phyloP scores from a whole-genome alignment of 345 rosid genomes.

The Citrus cavaleriei region DNA sequence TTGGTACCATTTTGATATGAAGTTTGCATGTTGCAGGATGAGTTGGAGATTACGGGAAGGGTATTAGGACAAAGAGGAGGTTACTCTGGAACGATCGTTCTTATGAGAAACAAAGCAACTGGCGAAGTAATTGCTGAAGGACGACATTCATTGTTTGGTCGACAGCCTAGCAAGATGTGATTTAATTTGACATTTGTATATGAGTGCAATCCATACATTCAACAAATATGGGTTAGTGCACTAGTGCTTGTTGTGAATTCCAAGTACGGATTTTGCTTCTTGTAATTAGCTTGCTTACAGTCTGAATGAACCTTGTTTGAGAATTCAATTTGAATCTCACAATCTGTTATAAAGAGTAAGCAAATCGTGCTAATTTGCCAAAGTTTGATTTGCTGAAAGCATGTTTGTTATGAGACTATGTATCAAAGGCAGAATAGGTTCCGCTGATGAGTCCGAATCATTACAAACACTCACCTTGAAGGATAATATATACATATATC shows the following conservation, averaged over 20 bases:
- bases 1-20: constrained; percentile 1
- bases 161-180: constrained; percentile 67
- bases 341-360: neutral
- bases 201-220: neutral
- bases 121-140: constrained; percentile 93
- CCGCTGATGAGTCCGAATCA: too few relatives aligned
- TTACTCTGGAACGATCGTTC: constrained; percentile 65
- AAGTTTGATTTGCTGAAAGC: too few relatives aligned
- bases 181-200: neutral
- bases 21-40: constrained; percentile 52
- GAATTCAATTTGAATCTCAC: neutral
- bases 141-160: constrained; percentile 80
- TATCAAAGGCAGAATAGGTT: too few relatives aligned
- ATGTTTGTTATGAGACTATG: too few relatives aligned
- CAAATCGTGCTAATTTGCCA: neutral
- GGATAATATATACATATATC: too few relatives aligned
- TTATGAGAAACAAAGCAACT: constrained; percentile 59
- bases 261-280: neutral
- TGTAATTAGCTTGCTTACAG: neutral
- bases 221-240: neutral
- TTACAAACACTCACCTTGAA: too few relatives aligned
- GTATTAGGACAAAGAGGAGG: constrained; percentile 65
- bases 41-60: constrained; percentile 71
- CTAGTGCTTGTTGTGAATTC: neutral
- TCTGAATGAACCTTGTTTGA: neutral